phyloP scores from a whole-genome alignment of 495 filamentous ascomycete genomes.

The Penicillium coffeae region DNA sequence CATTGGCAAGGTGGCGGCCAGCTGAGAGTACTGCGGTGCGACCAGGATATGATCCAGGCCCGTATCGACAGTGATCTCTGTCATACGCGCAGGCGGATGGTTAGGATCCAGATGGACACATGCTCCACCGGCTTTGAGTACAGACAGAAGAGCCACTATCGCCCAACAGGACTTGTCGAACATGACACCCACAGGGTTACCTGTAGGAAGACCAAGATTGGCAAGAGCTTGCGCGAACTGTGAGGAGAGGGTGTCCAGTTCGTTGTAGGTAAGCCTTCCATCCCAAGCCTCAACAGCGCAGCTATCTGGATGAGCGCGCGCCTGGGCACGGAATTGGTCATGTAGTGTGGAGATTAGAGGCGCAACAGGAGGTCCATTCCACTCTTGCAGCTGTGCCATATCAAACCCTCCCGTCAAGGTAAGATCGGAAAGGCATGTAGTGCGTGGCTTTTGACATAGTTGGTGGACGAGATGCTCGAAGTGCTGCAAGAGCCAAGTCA shows the following conservation, averaged over 20 bases:
- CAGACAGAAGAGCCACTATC: neutral
- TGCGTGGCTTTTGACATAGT: neutral
- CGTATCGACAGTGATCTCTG: neutral
- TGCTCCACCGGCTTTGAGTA: neutral
- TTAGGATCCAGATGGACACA: neutral
- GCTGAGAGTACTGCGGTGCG: neutral
- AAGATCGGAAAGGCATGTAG: too few species aligned
- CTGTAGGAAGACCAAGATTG: neutral
- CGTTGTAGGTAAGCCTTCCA: neutral
- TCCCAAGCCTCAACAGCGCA: neutral
- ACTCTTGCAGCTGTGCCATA: too few species aligned
- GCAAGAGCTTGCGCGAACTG: neutral
- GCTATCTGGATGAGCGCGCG: too few species aligned
- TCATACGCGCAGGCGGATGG: neutral
- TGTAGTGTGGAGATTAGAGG: too few species aligned
- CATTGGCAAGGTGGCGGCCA: neutral
- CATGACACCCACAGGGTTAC: neutral
- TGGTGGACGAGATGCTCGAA: constrained; percentile 3
- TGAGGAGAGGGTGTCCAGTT: neutral
- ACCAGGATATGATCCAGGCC: neutral
- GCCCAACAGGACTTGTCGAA: neutral
- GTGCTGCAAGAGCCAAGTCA: constrained; percentile 3
- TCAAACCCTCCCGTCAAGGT: too few species aligned
- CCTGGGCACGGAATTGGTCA: too few species aligned
- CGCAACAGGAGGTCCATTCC: too few species aligned